Evolutionary conservation across 805 yeast genomes (phyloP).

Genomic region (Alloascoidea hylecoeti): DNA sequence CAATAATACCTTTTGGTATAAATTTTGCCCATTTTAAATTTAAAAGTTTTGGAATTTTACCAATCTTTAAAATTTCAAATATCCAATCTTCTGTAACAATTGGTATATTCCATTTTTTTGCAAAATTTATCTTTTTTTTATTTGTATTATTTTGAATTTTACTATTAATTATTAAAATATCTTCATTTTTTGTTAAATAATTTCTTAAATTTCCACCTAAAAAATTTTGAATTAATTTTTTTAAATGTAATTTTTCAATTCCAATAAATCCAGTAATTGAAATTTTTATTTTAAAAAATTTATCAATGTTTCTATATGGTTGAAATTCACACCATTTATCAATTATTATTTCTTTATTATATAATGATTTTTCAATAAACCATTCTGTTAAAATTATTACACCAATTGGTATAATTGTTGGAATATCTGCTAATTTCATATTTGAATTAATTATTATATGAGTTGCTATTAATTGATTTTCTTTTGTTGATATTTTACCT

Average conservation of each 20-base stretch:
- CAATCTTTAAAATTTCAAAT: slow-evolving; percentile 18
- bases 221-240: slow-evolving; percentile 37
- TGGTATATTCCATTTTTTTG: slow-evolving; percentile 21
- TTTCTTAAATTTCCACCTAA: slow-evolving; percentile 38
- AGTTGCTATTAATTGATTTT: slow-evolving; percentile 4
- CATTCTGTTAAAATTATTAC: slow-evolving; percentile 52
- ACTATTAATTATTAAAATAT: slow-evolving; percentile 30
- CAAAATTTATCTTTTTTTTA: slow-evolving; percentile 16
- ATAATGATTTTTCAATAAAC: slow-evolving; percentile 64
- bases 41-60: slow-evolving; percentile 8
- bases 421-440: slow-evolving; percentile 11
- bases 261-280: slow-evolving; percentile 69
- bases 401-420: slow-evolving; percentile 6
- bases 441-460: slow-evolving; percentile 14
- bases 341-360: slow-evolving; percentile 28
- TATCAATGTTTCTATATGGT: slow-evolving; percentile 15
- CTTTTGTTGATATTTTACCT: slow-evolving; percentile 20
- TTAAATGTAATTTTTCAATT: slow-evolving; percentile 57
- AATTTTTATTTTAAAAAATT: slow-evolving; percentile 17
- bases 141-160: slow-evolving; percentile 6
- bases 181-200: slow-evolving; percentile 33
- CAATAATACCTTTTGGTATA: slow-evolving; percentile 6
- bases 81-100: slow-evolving; percentile 21
- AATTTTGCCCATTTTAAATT: slow-evolving; percentile 8
- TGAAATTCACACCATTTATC: slow-evolving; percentile 49